phyloP scores from a whole-genome alignment of 2,329 filamentous ascomycete species.

The Fusarium sp. region DNA sequence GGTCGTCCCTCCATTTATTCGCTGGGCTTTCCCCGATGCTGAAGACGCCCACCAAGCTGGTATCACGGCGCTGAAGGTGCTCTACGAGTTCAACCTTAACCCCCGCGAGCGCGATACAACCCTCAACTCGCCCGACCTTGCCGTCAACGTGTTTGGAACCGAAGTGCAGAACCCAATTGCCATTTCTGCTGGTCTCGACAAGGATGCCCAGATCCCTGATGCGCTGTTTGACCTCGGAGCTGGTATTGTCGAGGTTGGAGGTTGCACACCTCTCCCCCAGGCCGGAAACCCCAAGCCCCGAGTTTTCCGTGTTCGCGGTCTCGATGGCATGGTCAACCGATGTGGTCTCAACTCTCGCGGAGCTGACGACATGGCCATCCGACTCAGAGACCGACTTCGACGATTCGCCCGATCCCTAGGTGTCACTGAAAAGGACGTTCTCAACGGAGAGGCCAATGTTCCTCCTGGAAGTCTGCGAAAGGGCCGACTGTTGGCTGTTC shows the following conservation, averaged over 20 bases:
- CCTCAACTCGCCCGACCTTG: slow-evolving; percentile 48
- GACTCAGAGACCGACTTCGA: slow-evolving; percentile 80
- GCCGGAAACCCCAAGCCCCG: slow-evolving; percentile 87
- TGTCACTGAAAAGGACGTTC: slow-evolving; percentile 76
- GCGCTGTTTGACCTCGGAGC: slow-evolving; percentile 86
- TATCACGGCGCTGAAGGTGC: slow-evolving; percentile 74
- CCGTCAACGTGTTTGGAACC: slow-evolving; percentile 76
- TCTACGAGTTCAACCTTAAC: slow-evolving; percentile 81
- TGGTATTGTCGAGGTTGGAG: slow-evolving; percentile 90
- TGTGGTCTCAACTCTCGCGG: slow-evolving; percentile 95
- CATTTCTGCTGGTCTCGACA: slow-evolving; percentile 95
- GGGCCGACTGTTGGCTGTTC: slow-evolving; percentile 85
- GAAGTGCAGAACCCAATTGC: slow-evolving; percentile 86
- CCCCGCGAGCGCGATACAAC: slow-evolving; percentile 77
- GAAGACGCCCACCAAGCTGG: slow-evolving; percentile 93
- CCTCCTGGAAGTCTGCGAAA: slow-evolving; percentile 82
- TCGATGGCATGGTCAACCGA: slow-evolving; percentile 92
- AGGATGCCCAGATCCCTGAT: slow-evolving; percentile 89
- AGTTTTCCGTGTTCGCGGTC: slow-evolving; percentile 85
- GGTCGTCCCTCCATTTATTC: slow-evolving; percentile 73
- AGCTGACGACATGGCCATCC: slow-evolving; percentile 85
- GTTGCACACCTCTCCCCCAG: slow-evolving; percentile 88
- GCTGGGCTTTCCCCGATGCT: slow-evolving; percentile 76
- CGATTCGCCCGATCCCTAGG: slow-evolving; percentile 79
- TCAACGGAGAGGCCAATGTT: slow-evolving; percentile 81